Evolutionary conservation across 768 basidiomycete genomes (phyloP), one percentile per base, ranked within the genome.

Genomic region (Boletellus ananas): DNA sequence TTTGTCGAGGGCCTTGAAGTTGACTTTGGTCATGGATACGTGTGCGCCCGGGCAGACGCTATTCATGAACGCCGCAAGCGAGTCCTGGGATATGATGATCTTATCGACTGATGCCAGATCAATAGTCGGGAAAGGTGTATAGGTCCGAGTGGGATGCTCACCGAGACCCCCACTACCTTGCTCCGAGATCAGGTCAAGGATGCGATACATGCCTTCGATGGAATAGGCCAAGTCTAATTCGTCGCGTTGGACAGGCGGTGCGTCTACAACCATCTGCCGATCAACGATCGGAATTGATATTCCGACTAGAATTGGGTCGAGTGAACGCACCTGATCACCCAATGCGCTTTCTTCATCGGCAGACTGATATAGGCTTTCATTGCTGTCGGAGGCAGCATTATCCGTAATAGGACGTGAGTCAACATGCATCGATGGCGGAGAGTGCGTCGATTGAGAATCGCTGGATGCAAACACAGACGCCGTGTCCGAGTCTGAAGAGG

Each of bases 31-130:
- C 43, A 82, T 66, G 0, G 79, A 78, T 1, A 57, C 52, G 56
- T 81, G 84, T 5, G 83, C 74, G 1, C 78, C 75, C 0, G 82
- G 79, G 35, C 58, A 69, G 9, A 82, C 40, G 16, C 58, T 59
- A 44, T 83, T 78, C 56, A 80, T 72, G 44, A 84, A 74, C 3
- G 66, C 53, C 51, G 68, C 65, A 12, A 84, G 64, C 3, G 79
- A 75, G 3, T 72, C 65, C 59, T 81, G 79, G 2, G 71, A 69
- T 25, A 85, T 84, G 61, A 84, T 77, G 29, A 84, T 74, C 58
- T 85, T 84, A 56, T 83, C 80, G 34, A 82, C 82, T 81, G 51
- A 45, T 43, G 16, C 25, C n/a, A 43, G 9, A 47, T n/a, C 17
- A 20, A 44, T 13, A 1, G 33, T 50, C 10, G 31, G 10, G 34